Evolutionary conservation across 208 protist species (phyloP), one percentile per base, ranked within the genome.

Genomic region (Angomonas deanei): DNA sequence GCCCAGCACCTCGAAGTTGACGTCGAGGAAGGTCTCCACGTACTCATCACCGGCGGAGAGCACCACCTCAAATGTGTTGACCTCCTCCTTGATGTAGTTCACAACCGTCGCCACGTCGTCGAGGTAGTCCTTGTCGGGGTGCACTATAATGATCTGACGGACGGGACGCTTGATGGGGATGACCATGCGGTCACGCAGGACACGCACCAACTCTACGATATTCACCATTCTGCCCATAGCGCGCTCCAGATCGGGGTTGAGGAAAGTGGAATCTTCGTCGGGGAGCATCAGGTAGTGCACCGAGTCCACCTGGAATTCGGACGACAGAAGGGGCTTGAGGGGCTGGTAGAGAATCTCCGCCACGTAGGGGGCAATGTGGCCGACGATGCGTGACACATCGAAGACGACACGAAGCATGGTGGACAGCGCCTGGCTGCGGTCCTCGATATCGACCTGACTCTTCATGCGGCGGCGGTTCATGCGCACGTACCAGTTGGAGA

Each of bases 401-500:
- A 98, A 85, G 33, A 99, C 78, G 2, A 99, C 96, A 31, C 92
- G 81, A 39, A 93, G 87, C 60, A 99, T 89, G 23, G 97, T 93
- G 26, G 74, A 84, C 6, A 97, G 76, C n/a, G 85, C 74, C 30
- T 92, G 78, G 1, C 84, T 67, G 27, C 88, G 71, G 66, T 97
- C 96, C 31, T 92, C 77, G 34, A 55, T 52, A 53, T 91, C 76
- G 19, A 81, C 72, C 61, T 71, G 34, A 36, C 87, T 92, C 78
- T 98, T 97, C 77, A 99, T 91, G 53, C 98, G 88, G 33, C 88
- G 84, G 23, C 97, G 92, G 80, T 99, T 99, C 72, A 99, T 94
- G 58, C 98, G 91, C 19, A 99, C 94, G 66, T 99, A 99, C 97
- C 98, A 99, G 78, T 99, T 99, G 13, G 98, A 99, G 15, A 99